Conservation (phyloP, 805 yeast species). For the Candida nanaspora region DNA sequence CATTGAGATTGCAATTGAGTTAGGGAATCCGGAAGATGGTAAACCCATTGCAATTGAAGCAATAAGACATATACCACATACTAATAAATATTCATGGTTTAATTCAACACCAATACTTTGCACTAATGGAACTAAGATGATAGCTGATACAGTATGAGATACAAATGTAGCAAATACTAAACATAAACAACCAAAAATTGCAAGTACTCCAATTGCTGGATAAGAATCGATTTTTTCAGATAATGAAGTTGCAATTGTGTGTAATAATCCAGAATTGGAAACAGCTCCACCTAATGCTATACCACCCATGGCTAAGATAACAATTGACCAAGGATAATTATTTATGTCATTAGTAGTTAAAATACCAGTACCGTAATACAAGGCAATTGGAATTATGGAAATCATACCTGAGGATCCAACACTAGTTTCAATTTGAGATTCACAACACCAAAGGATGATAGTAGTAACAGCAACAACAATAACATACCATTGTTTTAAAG, state of each 20-base stretch:
- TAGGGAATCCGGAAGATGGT: constrained; percentile 51
- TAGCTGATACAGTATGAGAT: constrained; percentile 48
- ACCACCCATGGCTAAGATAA: constrained; percentile 50
- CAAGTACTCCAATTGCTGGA: constrained; percentile 35
- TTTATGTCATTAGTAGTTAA: constrained; percentile 41
- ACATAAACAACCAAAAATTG: constrained; percentile 43
- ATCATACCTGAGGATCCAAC: constrained; percentile 44
- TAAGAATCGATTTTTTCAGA: constrained; percentile 34
- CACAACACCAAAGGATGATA: constrained; percentile 41
- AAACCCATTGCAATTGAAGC: constrained; percentile 53
- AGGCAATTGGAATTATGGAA: constrained; percentile 38
- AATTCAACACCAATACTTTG: constrained; percentile 40
- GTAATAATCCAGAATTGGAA: constrained; percentile 37
- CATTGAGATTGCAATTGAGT: constrained; percentile 50
- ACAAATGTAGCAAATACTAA: constrained; percentile 48
- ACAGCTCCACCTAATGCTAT: constrained; percentile 46
- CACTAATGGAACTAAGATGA: constrained; percentile 43
- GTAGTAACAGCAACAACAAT: constrained; percentile 34
- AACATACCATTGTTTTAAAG: constrained; percentile 37
- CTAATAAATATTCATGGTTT: constrained; percentile 39
- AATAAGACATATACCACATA: constrained; percentile 42
- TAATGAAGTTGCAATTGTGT: constrained; percentile 38
- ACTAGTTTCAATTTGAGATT: constrained; percentile 32
- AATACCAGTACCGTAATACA: constrained; percentile 44
- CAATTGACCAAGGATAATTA: constrained; percentile 49